Evolutionary conservation across 2,329 filamentous ascomycete genomes (phyloP).

Genomic region (Gliomastix tumulicola): DNA sequence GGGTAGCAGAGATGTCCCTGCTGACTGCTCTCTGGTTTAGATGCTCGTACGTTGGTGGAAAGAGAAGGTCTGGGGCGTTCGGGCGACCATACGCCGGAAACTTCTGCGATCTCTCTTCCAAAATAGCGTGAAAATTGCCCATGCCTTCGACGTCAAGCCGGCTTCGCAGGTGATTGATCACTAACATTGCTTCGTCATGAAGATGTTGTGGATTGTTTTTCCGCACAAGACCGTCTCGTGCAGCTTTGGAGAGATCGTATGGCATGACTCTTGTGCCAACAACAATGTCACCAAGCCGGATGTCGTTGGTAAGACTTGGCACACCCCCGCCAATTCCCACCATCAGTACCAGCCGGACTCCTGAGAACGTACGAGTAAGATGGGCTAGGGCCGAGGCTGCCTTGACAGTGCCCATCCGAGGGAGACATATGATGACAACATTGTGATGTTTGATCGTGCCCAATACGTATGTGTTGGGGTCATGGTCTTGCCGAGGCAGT

Average conservation of each 20-base stretch:
- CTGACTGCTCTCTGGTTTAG: background rate
- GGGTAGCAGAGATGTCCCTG: too few species aligned
- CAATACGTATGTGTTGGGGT: conserved; percentile 8
- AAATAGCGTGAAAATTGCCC: background rate
- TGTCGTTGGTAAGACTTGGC: conserved; percentile 7
- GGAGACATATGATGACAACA: conserved; percentile 9
- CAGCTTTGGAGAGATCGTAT: conserved; percentile 12
- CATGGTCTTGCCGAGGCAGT: background rate
- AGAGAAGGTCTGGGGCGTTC: conserved; percentile 6
- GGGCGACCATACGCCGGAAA: conserved; percentile 4
- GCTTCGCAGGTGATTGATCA: conserved; percentile 5
- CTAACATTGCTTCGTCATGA: too few species aligned
- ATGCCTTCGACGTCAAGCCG: background rate
- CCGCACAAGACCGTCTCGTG: too few species aligned
- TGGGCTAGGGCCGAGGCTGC: conserved; percentile 7
- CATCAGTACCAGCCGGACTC: conserved; percentile 7
- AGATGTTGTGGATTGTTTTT: too few species aligned
- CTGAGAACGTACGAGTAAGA: conserved; percentile 8
- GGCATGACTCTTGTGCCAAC: conserved; percentile 12
- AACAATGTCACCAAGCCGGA: conserved; percentile 13
- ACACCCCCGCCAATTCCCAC: conserved; percentile 18
- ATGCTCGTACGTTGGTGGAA: conserved; percentile 1
- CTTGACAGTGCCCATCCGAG: conserved; percentile 7
- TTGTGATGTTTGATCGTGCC: conserved; percentile 9
- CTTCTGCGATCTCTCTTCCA: background rate